A percentile compares a stretch with the other conserved stretches of the same genome.
Evolutionary conservation across 306 rosid genomes (phyloP).

Genomic region (Echinosophora koreensis): DNA sequence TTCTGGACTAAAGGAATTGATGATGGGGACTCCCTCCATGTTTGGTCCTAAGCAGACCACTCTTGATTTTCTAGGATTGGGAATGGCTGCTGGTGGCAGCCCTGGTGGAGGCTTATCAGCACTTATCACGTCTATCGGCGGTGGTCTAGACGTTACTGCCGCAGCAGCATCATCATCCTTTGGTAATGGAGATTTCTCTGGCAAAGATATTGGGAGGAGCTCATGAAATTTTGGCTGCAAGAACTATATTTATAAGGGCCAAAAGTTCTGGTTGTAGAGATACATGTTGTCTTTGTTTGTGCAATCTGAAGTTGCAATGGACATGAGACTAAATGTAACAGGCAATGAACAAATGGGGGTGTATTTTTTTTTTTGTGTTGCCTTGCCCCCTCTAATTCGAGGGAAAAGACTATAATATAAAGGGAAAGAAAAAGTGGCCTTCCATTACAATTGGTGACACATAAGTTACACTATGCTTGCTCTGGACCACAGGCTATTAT

Average conservation of each 20-base stretch:
- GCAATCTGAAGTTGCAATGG: conserved; percentile 39
- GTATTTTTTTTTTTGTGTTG: conserved; percentile 30
- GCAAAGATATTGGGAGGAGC: conserved; percentile 71
- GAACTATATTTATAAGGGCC: conserved; percentile 10
- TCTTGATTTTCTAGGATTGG: conserved; percentile 90
- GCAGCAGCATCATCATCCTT: conserved; percentile 71
- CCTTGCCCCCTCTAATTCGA: conserved; percentile 27
- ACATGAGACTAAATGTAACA: neutral
- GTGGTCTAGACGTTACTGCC: conserved; percentile 71
- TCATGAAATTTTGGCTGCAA: conserved; percentile 45
- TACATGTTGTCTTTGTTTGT: conserved; percentile 34
- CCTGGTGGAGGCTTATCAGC: conserved; percentile 72
- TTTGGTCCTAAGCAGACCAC: conserved; percentile 93
- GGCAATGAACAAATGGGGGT: conserved; percentile 22
- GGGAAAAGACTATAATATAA: neutral
- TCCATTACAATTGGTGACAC: neutral
- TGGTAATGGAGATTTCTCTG: conserved; percentile 68
- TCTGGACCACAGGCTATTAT: neutral
- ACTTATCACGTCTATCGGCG: conserved; percentile 74
- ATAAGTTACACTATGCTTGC: conserved; percentile 7
- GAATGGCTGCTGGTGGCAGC: conserved; percentile 86
- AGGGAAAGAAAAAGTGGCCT: conserved; percentile 26
- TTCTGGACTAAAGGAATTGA: conserved; percentile 80
- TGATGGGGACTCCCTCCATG: conserved; percentile 79
- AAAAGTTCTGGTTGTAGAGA: conserved; percentile 28